Evolutionary conservation across 1,284 basidiomycete genomes (phyloP), one percentile per base, ranked within the genome.

Genomic region (Blastosporella zonata): DNA sequence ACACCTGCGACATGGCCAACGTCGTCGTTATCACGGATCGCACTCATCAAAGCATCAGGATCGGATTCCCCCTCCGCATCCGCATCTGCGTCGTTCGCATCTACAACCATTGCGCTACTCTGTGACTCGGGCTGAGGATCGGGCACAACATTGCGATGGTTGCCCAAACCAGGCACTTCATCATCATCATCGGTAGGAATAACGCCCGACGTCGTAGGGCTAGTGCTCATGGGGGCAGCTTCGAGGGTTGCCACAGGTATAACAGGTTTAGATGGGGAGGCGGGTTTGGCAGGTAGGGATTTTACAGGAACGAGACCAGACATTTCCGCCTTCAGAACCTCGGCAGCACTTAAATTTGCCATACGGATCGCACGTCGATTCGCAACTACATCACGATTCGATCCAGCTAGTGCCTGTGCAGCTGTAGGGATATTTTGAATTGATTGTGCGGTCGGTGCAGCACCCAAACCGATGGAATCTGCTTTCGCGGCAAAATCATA

Each of bases 321-420:
- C 56, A 99, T 70, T 69, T 98, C 91, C 44, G 93, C 94, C 69
- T 93, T 95, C 58, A 99, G 76, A 64, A 87, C 82, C 63, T 97
- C 91, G 49, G 94, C 95, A 37, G 96, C 96, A 69, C 84, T 92
- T 79, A 97, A 83, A 64, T 99, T 98, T 12, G 95, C 96, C 81
- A 97, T 87, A 50, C 95, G 83, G 56, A 96, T 93, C 18, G 90
- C 90, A 56, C 81, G 79, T 49, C 92, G 82, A 65, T 96, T 96
- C 46, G 86, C 84, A 36, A 94, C 90, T 49, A 95, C 81, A 65
- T 94, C 91, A 57, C 80, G 79, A 68, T 95, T 93, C 23, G 87
- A 89, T 20, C 87, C 87, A 38, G 79, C 87, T 38, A 83, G 73
- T 28, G 87, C 86, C 59, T 78, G 84, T 41, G 76, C 73, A 46